Evolutionary conservation across 148 eudicot genomes (phyloP).

Genomic region (Salicornia ramosissima): DNA sequence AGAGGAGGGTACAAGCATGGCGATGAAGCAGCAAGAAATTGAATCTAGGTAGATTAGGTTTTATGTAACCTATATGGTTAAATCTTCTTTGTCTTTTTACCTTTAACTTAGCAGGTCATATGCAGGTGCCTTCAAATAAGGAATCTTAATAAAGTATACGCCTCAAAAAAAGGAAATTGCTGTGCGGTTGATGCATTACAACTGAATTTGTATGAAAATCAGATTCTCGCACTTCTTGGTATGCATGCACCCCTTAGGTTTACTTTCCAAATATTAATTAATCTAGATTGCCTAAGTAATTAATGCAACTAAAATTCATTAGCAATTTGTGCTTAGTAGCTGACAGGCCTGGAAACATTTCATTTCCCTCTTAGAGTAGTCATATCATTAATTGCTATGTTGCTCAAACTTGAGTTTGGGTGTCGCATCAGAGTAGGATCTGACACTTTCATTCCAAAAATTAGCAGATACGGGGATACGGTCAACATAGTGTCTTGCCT

Average conservation of each 20-base stretch:
- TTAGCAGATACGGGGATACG: too few relatives aligned
- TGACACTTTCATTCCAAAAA: too few relatives aligned
- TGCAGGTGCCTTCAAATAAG: constrained; percentile 93
- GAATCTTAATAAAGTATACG: constrained; percentile 72
- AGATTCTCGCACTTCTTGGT: constrained; percentile 95
- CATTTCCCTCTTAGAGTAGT: not conserved
- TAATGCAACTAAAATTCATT: not conserved
- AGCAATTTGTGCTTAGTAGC: not conserved
- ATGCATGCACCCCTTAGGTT: constrained; percentile 9
- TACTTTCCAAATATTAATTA: not conserved
- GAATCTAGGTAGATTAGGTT: constrained; percentile 61
- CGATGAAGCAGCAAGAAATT: constrained; percentile 96
- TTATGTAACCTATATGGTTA: not conserved
- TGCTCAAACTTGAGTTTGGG: too few relatives aligned
- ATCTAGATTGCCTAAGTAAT: constrained; percentile 2
- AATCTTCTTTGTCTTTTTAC: not conserved
- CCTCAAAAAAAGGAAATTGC: constrained; percentile 63
- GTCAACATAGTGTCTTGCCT: too few relatives aligned
- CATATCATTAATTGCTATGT: too few relatives aligned
- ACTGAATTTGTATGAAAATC: constrained; percentile 84
- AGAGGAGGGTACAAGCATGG: constrained; percentile 88
- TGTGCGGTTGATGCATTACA: constrained; percentile 84
- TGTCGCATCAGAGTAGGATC: too few relatives aligned
- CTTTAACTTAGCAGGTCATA: constrained; percentile 17
- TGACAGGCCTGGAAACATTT: not conserved